Evolutionary conservation across 2,329 filamentous ascomycete genomes (phyloP).

Genomic region (Pseudogymnoascus sp.): DNA sequence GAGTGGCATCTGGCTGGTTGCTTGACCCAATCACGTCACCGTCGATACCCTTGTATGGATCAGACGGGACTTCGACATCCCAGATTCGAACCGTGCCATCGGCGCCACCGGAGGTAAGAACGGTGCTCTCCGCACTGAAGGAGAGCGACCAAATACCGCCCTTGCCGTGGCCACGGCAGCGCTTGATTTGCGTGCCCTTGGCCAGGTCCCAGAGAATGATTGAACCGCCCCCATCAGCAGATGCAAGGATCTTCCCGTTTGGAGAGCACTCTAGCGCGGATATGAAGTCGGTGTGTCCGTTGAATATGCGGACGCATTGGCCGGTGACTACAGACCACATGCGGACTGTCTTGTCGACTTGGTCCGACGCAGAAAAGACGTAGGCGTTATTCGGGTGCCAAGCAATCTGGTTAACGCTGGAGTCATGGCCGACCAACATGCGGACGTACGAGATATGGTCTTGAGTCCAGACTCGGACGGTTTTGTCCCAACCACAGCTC

Average conservation of each 20-base stretch:
- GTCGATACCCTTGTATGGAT: slow-evolving; percentile 50
- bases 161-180: slow-evolving; percentile 87
- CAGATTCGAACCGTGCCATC: slow-evolving; percentile 91
- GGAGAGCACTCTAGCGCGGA: slow-evolving; percentile 78
- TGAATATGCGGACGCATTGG: slow-evolving; percentile 81
- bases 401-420: slow-evolving; percentile 79
- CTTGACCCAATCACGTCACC: slow-evolving; percentile 32
- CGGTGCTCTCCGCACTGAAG: slow-evolving; percentile 87
- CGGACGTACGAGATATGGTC: slow-evolving; percentile 85
- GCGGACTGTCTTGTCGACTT: slow-evolving; percentile 77
- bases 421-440: slow-evolving; percentile 86
- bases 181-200: slow-evolving; percentile 80
- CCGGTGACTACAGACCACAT: slow-evolving; percentile 96
- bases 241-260: slow-evolving; percentile 84
- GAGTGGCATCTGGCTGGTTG: slow-evolving; percentile 43
- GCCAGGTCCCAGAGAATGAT: slow-evolving; percentile 92
- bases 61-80: slow-evolving; percentile 72
- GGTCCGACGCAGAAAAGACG: slow-evolving; percentile 84
- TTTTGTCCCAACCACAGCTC: slow-evolving; percentile 81
- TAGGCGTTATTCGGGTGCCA: slow-evolving; percentile 96
- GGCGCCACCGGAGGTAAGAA: slow-evolving; percentile 82
- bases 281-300: slow-evolving; percentile 81
- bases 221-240: slow-evolving; percentile 77
- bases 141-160: slow-evolving; percentile 89
- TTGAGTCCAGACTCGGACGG: slow-evolving; percentile 83